Conservation (phyloP, 768 basidiomycete genomes). For the Tricholomella constricta region DNA sequence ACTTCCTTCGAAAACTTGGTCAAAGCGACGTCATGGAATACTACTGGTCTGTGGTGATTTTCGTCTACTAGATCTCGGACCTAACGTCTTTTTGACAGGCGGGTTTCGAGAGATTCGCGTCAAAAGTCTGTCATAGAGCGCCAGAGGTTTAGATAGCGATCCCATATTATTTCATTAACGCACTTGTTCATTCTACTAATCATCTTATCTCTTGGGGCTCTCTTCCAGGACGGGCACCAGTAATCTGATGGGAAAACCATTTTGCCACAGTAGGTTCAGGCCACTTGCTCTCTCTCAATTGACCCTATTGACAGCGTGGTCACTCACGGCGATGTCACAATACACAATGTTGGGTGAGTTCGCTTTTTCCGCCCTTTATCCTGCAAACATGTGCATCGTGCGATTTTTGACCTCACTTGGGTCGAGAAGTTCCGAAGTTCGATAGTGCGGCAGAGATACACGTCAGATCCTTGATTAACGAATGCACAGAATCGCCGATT, state of each 20-base stretch:
- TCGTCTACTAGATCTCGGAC: background rate
- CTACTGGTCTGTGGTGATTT: slow-evolving; percentile 69
- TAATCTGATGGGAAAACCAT: background rate
- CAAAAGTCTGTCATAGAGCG: slow-evolving; percentile 82
- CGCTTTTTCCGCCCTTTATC: background rate
- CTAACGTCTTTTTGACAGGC: slow-evolving; percentile 48
- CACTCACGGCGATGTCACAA: background rate
- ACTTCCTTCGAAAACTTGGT: slow-evolving; percentile 88
- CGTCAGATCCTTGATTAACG: too few species aligned
- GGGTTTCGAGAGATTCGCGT: slow-evolving; percentile 66
- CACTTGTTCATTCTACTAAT: slow-evolving; percentile 19
- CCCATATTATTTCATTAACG: slow-evolving; percentile 1
- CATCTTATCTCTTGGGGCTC: background rate
- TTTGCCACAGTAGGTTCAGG: background rate
- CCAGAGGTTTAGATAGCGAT: slow-evolving; percentile 58
- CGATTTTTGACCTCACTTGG: background rate
- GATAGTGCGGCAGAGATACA: background rate
- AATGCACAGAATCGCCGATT: too few species aligned
- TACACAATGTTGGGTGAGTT: background rate
- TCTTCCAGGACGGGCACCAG: too few species aligned
- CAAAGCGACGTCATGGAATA: slow-evolving; percentile 93
- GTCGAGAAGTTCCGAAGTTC: background rate
- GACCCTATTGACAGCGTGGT: background rate
- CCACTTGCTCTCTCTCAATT: background rate
- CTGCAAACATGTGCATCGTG: background rate